phyloP scores from a whole-genome alignment of 2,329 filamentous ascomycete species.

The Epicoccum sorghinum region DNA sequence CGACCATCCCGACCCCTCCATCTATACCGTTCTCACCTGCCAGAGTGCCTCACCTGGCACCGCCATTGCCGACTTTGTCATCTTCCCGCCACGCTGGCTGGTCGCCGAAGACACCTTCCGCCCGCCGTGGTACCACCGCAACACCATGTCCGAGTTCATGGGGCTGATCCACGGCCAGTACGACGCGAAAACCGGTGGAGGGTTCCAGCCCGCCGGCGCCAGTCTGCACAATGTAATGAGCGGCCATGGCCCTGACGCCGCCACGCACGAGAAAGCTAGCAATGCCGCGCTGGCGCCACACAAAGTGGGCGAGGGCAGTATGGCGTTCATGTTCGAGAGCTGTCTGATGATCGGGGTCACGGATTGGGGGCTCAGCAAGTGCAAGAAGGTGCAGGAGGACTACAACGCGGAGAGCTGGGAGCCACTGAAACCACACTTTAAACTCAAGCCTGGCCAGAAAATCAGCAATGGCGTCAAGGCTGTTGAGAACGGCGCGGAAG shows the following conservation, averaged over 20 bases:
- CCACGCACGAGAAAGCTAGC: constrained; percentile 64
- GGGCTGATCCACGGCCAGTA: constrained; percentile 67
- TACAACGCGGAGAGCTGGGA: constrained; percentile 86
- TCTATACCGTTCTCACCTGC: constrained; percentile 71
- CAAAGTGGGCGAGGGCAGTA: constrained; percentile 68
- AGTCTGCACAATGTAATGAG: constrained; percentile 77
- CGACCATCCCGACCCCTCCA: constrained; percentile 71
- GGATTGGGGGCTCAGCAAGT: constrained; percentile 73
- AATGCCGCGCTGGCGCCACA: constrained; percentile 60
- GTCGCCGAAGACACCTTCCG: constrained; percentile 73
- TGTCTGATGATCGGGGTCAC: constrained; percentile 74
- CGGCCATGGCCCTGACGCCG: constrained; percentile 68
- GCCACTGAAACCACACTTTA: constrained; percentile 55
- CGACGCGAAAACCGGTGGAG: constrained; percentile 63
- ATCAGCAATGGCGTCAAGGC: constrained; percentile 33
- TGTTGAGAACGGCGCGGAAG: constrained; percentile 22
- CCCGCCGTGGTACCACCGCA: constrained; percentile 74
- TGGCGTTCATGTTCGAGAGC: constrained; percentile 73
- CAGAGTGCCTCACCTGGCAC: constrained; percentile 62
- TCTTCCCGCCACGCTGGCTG: constrained; percentile 75
- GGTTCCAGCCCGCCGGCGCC: constrained; percentile 68
- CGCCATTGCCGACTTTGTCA: constrained; percentile 71
- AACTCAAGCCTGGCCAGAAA: constrained; percentile 33
- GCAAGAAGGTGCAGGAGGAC: constrained; percentile 70
- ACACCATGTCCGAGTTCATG: constrained; percentile 74